phyloP scores from a whole-genome alignment of 495 filamentous ascomycete species.

The Lasiosphaeria miniovina region DNA sequence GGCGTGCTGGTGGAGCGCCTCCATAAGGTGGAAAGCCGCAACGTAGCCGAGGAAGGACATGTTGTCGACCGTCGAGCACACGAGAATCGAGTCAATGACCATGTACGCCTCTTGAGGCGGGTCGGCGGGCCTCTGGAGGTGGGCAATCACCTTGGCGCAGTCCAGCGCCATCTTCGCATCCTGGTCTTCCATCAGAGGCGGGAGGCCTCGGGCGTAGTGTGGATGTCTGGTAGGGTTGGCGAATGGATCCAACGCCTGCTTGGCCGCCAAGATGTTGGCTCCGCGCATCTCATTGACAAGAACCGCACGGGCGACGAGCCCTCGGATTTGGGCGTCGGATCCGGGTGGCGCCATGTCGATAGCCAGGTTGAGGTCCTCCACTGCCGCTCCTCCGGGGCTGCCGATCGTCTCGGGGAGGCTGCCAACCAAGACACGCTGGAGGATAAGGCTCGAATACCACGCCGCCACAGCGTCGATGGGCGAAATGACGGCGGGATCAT shows the following conservation, averaged over 20 bases:
- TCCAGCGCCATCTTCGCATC: slow-evolving; percentile 71
- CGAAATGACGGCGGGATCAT: slow-evolving; percentile 81
- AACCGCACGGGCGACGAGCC: slow-evolving; percentile 69
- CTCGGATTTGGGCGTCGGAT: slow-evolving; percentile 71
- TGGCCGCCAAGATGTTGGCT: slow-evolving; percentile 52
- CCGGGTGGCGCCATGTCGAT: slow-evolving; percentile 73
- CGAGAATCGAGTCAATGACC: slow-evolving; percentile 47
- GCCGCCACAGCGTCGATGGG: slow-evolving; percentile 87
- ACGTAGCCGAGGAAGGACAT: slow-evolving; percentile 75
- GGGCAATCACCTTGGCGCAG: slow-evolving; percentile 75
- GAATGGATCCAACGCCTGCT: slow-evolving; percentile 49
- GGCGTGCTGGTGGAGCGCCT: slow-evolving; percentile 53
- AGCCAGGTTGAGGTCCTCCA: slow-evolving; percentile 63
- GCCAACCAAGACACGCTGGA: slow-evolving; percentile 65
- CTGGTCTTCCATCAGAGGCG: slow-evolving; percentile 40
- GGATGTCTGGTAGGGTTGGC: slow-evolving; percentile 43
- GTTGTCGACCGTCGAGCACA: slow-evolving; percentile 38
- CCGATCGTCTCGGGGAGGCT: slow-evolving; percentile 48
- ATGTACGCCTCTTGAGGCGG: slow-evolving; percentile 40
- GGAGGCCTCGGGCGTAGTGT: slow-evolving; percentile 20
- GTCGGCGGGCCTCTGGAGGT: slow-evolving; percentile 52
- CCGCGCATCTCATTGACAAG: slow-evolving; percentile 52
- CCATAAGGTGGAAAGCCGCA: slow-evolving; percentile 69
- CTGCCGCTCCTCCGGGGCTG: slow-evolving; percentile 35
- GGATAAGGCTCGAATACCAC: slow-evolving; percentile 79